phyloP scores from a whole-genome alignment of 768 basidiomycete species.

The Coprinopsis marcescibilis region DNA sequence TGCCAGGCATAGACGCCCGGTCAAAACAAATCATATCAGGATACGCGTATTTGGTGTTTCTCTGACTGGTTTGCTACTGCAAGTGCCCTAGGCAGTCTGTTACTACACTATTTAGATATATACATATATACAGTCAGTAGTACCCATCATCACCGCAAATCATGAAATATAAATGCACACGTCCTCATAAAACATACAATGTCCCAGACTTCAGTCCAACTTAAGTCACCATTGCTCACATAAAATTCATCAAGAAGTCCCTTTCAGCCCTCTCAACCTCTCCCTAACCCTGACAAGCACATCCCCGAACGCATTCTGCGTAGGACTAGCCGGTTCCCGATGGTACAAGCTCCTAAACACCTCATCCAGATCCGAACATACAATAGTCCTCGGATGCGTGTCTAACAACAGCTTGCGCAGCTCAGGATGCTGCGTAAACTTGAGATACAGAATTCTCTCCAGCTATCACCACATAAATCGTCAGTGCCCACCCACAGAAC shows the following conservation, averaged over 20 bases:
- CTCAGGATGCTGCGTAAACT: constrained; percentile 58
- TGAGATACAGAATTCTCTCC: constrained; percentile 53
- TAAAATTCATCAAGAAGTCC: constrained; percentile 50
- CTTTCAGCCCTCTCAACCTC: constrained; percentile 37
- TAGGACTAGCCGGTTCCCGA: not conserved
- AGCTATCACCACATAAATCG: constrained; percentile 32
- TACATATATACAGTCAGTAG: no score
- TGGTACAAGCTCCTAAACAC: not conserved
- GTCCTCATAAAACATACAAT: no score
- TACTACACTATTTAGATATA: no score
- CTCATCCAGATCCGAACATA: constrained; percentile 46
- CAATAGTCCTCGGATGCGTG: constrained; percentile 40
- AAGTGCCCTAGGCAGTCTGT: no score
- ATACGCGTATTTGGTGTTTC: no score
- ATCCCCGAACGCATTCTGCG: not conserved
- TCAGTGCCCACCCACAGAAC: not conserved
- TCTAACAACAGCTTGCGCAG: constrained; percentile 43
- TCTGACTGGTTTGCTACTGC: no score
- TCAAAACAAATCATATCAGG: no score
- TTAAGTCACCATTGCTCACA: constrained; percentile 37
- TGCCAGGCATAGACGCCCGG: no score
- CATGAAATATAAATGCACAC: no score
- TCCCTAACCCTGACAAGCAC: constrained; percentile 56
- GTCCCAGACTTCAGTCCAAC: no score
- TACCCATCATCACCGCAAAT: no score